A percentile compares a stretch with the other conserved stretches of the same genome.
phyloP scores from a whole-genome alignment of 495 filamentous ascomycete species.

The Lophiotrema nucula region DNA sequence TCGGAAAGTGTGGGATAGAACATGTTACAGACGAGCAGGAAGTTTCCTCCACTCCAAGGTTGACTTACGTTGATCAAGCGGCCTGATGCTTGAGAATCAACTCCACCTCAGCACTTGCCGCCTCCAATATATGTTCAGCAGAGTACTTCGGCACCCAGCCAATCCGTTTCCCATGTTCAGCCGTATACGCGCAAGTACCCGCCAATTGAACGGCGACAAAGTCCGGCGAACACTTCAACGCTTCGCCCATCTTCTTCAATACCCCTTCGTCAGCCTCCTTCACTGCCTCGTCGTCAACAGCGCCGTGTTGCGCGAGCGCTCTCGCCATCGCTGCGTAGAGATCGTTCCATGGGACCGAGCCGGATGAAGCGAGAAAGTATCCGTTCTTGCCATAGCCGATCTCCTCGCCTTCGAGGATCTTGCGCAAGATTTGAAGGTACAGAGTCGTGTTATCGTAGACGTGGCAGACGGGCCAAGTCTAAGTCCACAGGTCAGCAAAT shows the following conservation, averaged over 20 bases:
- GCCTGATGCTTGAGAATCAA: slow-evolving; percentile 38
- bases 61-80: no score
- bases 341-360: slow-evolving; percentile 50
- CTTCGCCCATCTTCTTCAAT: slow-evolving; percentile 44
- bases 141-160: slow-evolving; percentile 46
- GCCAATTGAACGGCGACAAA: slow-evolving; percentile 44
- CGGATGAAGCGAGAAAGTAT: slow-evolving; percentile 52
- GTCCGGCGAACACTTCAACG: slow-evolving; percentile 32
- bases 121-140: slow-evolving; percentile 46
- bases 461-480: slow-evolving; percentile 54
- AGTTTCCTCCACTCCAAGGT: no score
- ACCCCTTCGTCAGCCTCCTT: slow-evolving; percentile 37
- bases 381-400: slow-evolving; percentile 46
- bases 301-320: slow-evolving; percentile 41
- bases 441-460: slow-evolving; percentile 46
- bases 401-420: slow-evolving; percentile 44
- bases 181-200: slow-evolving; percentile 41
- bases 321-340: slow-evolving; percentile 46
- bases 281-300: slow-evolving; percentile 42
- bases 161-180: slow-evolving; percentile 40
- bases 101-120: slow-evolving; percentile 45
- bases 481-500: not conserved
- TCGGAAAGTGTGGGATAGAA: no score
- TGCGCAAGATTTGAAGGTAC: slow-evolving; percentile 46
- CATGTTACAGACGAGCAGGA: no score